Percentiles rank a stretch among this genome's conserved stretches.
Evolutionary conservation across 179 eudicot genomes (phyloP).

Genomic region (Silene coronaria): DNA sequence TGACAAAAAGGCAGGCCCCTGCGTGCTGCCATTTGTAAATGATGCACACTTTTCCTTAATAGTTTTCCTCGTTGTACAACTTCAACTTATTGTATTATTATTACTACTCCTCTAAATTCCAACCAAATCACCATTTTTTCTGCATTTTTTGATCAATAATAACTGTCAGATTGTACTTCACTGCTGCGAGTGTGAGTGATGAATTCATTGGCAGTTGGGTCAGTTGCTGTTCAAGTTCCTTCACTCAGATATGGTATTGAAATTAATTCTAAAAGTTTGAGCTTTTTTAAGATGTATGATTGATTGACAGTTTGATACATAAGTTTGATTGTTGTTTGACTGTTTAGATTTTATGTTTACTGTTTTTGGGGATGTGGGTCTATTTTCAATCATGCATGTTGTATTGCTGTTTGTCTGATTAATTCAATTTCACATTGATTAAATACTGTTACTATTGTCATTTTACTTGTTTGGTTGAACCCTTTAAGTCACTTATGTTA

Average conservation of each 20-base stretch:
- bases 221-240: slow-evolving; percentile 21
- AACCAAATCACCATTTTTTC: background rate
- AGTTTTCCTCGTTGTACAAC: too few species aligned
- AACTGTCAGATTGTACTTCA: background rate
- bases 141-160: too few species aligned
- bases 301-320: slow-evolving; percentile 6
- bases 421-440: background rate
- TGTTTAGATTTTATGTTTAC: background rate
- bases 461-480: too few species aligned
- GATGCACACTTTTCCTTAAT: too few species aligned
- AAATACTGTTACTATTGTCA: background rate
- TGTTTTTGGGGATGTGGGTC: background rate
- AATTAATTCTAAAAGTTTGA: background rate
- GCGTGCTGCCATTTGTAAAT: too few species aligned
- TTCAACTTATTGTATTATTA: too few species aligned
- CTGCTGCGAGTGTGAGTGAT: slow-evolving; percentile 4
- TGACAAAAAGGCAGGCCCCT: too few species aligned
- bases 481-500: too few species aligned
- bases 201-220: slow-evolving; percentile 29
- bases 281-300: background rate
- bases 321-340: background rate
- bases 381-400: background rate
- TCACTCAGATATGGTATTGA: slow-evolving; percentile 15
- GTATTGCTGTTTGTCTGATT: background rate
- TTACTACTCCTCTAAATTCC: background rate